Evolutionary conservation across 108 stramenopile genomes (phyloP).

Genomic region (Cyclostephanos invisitatus): DNA sequence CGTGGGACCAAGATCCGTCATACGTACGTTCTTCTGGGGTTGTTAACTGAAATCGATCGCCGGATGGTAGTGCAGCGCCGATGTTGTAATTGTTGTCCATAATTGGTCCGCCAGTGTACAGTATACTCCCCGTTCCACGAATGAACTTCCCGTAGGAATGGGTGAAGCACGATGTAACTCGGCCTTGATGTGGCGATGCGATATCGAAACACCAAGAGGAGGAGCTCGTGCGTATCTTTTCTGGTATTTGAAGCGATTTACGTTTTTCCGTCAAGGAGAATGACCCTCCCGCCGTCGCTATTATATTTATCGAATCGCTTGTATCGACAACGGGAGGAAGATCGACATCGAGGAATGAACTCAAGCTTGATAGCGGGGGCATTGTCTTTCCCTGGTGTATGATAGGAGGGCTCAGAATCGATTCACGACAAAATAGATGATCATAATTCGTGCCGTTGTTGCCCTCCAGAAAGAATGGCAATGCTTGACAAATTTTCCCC

Average conservation of each 20-base stretch:
- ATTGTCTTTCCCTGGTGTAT: conserved; percentile 14
- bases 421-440: conserved; percentile 25
- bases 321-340: not conserved
- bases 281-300: not conserved
- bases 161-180: conserved; percentile 78
- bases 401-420: conserved; percentile 15
- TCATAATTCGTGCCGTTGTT: conserved; percentile 7
- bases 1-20: conserved; percentile 56
- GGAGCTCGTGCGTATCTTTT: conserved; percentile 46
- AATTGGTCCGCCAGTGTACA: conserved; percentile 51
- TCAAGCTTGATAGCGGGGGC: conserved; percentile 13
- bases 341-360: conserved; percentile 35
- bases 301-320: not conserved
- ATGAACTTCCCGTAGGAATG: conserved; percentile 82
- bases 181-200: conserved; percentile 54
- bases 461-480: not conserved
- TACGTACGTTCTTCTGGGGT: conserved; percentile 61
- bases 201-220: conserved; percentile 91
- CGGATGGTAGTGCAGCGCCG: not conserved
- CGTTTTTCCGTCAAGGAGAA: conserved; percentile 1
- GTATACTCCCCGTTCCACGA: conserved; percentile 84
- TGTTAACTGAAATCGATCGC: conserved; percentile 41
- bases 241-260: conserved; percentile 53
- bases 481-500: not conserved
- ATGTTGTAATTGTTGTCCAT: not conserved